Conservation (phyloP, 1,284 basidiomycete genomes). For the Cystobasidiaceae sp. region DNA sequence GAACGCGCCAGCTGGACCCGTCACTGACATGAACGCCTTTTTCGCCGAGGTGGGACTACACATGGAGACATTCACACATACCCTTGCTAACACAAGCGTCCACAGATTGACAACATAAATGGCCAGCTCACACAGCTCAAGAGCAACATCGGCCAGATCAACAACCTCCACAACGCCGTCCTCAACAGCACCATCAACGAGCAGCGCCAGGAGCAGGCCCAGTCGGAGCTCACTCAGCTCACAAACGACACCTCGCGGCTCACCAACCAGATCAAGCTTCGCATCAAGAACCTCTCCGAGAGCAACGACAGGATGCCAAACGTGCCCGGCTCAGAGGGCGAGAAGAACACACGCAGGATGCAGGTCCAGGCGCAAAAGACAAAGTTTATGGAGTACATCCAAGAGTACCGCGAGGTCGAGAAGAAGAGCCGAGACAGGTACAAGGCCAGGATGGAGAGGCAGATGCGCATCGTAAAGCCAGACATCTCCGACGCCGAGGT, state of each 20-base stretch:
- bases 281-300: slow-evolving; percentile 41
- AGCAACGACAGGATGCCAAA: slow-evolving; percentile 35
- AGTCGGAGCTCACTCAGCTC: slow-evolving; percentile 35
- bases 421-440: slow-evolving; percentile 88
- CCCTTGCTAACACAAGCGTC: neutral
- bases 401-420: slow-evolving; percentile 75
- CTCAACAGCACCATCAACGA: slow-evolving; percentile 41
- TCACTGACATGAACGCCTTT: slow-evolving; percentile 14
- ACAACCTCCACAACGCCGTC: slow-evolving; percentile 38
- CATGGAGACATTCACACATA: slow-evolving; percentile 33
- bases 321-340: slow-evolving; percentile 29
- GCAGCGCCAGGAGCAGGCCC: slow-evolving; percentile 34
- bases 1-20: neutral
- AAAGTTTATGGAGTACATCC: slow-evolving; percentile 50
- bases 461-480: slow-evolving; percentile 96
- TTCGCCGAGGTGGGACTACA: slow-evolving; percentile 29
- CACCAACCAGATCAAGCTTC: slow-evolving; percentile 40
- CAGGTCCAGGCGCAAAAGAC: slow-evolving; percentile 42
- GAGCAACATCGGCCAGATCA: slow-evolving; percentile 37
- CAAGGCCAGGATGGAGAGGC: slow-evolving; percentile 89
- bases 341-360: slow-evolving; percentile 39
- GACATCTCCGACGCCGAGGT: slow-evolving; percentile 82
- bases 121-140: slow-evolving; percentile 40
- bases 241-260: slow-evolving; percentile 37
- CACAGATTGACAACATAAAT: slow-evolving; percentile 39